These are phyloP conservation scores for Boletus barrowsii DNA, from an alignment of 768 basidiomycete species.

Conservation along the genomic window DNA sequence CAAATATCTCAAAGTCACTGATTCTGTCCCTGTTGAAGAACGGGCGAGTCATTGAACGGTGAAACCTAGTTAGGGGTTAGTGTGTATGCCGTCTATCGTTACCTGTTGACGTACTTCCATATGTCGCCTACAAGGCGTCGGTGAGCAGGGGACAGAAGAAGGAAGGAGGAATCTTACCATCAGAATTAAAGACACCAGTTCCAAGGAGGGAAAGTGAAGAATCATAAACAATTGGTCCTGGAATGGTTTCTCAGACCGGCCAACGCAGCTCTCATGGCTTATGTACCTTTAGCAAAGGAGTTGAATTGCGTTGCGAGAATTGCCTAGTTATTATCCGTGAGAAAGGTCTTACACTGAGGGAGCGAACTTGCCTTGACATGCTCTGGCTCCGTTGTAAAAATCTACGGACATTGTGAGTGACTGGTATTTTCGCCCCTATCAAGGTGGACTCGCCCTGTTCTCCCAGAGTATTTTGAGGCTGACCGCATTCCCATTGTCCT, in stretches of 20 bases:
- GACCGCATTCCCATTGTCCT: constrained; percentile 31
- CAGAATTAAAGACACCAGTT: constrained; percentile 58
- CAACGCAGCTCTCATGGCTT: constrained; percentile 1
- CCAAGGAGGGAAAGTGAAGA: constrained; percentile 41
- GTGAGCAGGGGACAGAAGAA: neutral
- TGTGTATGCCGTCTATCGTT: neutral
- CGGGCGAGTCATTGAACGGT: constrained; percentile 57
- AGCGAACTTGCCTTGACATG: constrained; percentile 37
- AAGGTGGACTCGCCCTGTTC: constrained; percentile 29
- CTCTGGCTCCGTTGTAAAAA: constrained; percentile 48
- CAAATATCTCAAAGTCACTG: constrained; percentile 54
- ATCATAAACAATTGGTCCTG: constrained; percentile 15
- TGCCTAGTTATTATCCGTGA: constrained; percentile 24
- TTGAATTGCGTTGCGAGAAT: constrained; percentile 46
- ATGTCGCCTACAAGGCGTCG: constrained; percentile 39
- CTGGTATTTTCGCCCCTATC: neutral
- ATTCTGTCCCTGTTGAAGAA: constrained; percentile 57
- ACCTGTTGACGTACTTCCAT: constrained; percentile 47
- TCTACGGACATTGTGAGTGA: constrained; percentile 21
- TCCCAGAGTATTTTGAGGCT: constrained; percentile 37
- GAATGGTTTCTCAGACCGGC: constrained; percentile 20
- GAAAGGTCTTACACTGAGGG: neutral
- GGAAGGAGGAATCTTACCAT: constrained; percentile 33
- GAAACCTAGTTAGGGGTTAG: constrained; percentile 40
- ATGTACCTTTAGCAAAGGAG: constrained; percentile 40